phyloP scores from a whole-genome alignment of 1,284 basidiomycete genomes.

The Ceratobasidium sp. region DNA sequence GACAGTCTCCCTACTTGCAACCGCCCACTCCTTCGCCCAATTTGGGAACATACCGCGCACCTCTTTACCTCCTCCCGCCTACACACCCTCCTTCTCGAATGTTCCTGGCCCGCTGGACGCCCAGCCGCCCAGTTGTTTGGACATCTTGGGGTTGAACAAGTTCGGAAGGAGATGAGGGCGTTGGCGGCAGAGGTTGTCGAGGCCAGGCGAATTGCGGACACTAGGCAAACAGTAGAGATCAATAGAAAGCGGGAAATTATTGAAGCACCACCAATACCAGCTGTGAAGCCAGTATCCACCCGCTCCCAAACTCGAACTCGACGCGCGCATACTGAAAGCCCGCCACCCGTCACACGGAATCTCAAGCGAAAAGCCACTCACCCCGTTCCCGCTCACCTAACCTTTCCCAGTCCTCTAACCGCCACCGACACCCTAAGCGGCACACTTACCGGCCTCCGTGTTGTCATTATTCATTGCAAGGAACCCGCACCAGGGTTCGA shows the following conservation, averaged over 20 bases:
- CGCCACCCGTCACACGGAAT: constrained; percentile 25
- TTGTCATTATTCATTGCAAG: constrained; percentile 85
- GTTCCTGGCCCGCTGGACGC: constrained; percentile 78
- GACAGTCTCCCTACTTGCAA: constrained; percentile 48
- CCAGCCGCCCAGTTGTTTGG: constrained; percentile 72
- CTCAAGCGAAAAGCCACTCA: constrained; percentile 18
- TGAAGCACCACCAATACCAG: too few relatives aligned
- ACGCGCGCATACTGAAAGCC: constrained; percentile 5
- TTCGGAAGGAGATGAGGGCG: constrained; percentile 70
- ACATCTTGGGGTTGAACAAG: constrained; percentile 78
- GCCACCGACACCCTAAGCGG: constrained; percentile 55
- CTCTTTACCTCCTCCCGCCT: constrained; percentile 54
- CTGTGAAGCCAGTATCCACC: too few relatives aligned
- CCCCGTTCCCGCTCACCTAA: constrained; percentile 54
- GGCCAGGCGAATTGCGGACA: neutral
- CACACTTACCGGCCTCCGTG: constrained; percentile 66
- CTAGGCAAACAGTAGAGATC: too few relatives aligned
- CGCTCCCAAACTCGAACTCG: neutral
- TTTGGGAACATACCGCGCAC: constrained; percentile 22
- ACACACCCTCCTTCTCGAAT: constrained; percentile 81
- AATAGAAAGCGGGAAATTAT: too few relatives aligned
- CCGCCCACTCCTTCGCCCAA: constrained; percentile 54
- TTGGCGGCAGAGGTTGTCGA: constrained; percentile 72
- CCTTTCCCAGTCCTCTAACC: constrained; percentile 50
- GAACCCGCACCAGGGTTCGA: constrained; percentile 62